phyloP scores from a whole-genome alignment of 371 early-diverging fungal genomes.

The Synchytrium microbalum region DNA sequence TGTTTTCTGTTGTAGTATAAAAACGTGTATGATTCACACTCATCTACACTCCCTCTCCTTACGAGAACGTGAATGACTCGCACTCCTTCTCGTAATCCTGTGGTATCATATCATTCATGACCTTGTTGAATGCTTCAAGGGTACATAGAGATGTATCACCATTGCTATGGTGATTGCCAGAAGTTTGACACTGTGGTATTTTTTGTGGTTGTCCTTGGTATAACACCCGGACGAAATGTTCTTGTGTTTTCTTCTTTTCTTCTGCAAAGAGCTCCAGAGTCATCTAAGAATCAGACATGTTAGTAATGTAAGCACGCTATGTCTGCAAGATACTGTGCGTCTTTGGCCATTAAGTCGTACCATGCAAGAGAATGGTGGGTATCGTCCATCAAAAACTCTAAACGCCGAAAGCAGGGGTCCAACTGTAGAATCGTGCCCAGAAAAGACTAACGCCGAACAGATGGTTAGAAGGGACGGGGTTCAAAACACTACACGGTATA shows the following conservation, averaged over 20 bases:
- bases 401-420: conserved; percentile 56
- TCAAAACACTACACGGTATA: too few relatives aligned
- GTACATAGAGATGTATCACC: conserved; percentile 58
- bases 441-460: conserved; percentile 60
- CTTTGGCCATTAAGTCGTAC: conserved; percentile 11
- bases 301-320: conserved; percentile 29
- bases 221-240: conserved; percentile 62
- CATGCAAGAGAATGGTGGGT: conserved; percentile 27
- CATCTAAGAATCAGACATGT: conserved; percentile 26
- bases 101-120: conserved; percentile 49
- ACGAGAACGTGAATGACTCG: too few relatives aligned
- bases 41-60: too few relatives aligned
- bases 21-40: too few relatives aligned
- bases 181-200: conserved; percentile 52
- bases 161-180: conserved; percentile 52
- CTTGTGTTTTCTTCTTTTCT: conserved; percentile 23
- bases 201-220: conserved; percentile 56
- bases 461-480: conserved; percentile 40
- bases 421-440: conserved; percentile 71
- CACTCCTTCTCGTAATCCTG: conserved; percentile 36
- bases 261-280: conserved; percentile 63
- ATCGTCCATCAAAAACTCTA: conserved; percentile 42
- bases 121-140: conserved; percentile 57
- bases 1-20: too few relatives aligned
- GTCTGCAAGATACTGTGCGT: conserved; percentile 41